A percentile compares a stretch with the other conserved stretches of the same genome.
phyloP scores from a whole-genome alignment of 2,329 filamentous ascomycete genomes.

The Metarhizium sp. region DNA sequence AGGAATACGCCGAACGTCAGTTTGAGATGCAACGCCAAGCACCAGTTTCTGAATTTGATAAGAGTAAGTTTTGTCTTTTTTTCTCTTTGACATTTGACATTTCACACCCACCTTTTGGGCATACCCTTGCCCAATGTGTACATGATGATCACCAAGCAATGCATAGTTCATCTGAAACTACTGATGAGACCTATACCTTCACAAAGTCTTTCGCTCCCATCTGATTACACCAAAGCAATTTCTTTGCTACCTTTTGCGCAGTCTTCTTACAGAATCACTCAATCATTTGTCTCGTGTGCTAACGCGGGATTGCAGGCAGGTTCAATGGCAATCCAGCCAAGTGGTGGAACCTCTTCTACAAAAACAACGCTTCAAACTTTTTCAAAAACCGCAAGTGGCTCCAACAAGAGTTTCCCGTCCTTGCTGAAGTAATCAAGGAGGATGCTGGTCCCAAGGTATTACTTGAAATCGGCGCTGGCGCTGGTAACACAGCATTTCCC shows the following conservation, averaged over 20 bases:
- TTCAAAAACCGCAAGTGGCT: conserved; percentile 99
- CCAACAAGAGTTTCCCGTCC: conserved; percentile 85
- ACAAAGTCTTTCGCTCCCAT: conserved; percentile 63
- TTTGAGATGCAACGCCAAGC: conserved; percentile 74
- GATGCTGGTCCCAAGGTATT: conserved; percentile 62
- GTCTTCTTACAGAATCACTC: conserved; percentile 2
- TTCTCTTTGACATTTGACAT: background rate
- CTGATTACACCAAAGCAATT: conserved; percentile 34
- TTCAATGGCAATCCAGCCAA: conserved; percentile 88
- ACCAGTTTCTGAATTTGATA: conserved; percentile 90
- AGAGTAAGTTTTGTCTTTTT: conserved; percentile 43
- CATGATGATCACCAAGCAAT: conserved; percentile 47
- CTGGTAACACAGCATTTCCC: conserved; percentile 93
- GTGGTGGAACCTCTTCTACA: conserved; percentile 98
- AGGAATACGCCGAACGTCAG: conserved; percentile 76
- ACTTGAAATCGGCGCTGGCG: conserved; percentile 88
- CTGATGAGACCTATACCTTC: conserved; percentile 50
- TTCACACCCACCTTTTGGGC: background rate
- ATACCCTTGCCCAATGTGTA: conserved; percentile 21
- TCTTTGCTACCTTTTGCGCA: background rate
- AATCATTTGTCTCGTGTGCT: conserved; percentile 18
- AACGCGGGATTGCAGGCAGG: conserved; percentile 45
- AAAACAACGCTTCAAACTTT: conserved; percentile 94
- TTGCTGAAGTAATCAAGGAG: conserved; percentile 64
- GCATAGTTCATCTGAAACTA: conserved; percentile 64